Evolutionary conservation across 768 basidiomycete genomes (phyloP), one percentile per base, ranked within the genome.

Genomic region (Boletales sp.): DNA sequence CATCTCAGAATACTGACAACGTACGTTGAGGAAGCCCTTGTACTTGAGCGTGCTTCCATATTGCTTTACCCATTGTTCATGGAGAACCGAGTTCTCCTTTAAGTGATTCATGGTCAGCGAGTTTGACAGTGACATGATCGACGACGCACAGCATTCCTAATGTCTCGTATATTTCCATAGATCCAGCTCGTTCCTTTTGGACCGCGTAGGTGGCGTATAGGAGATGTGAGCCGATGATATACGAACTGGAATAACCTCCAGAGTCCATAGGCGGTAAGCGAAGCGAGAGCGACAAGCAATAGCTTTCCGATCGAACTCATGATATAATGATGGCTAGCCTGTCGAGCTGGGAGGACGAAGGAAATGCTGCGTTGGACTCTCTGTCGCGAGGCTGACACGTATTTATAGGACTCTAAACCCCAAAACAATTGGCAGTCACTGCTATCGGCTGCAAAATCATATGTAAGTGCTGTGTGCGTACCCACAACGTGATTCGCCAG

Each of bases 11-110:
- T 4, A 34, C 9, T 14, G 14, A 14, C 33, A 34, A 14, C 33
- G 14, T 11, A 34, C 33, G 9, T 34, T 34, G 14, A 34, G 2
- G 33, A 10, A 10, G 14, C 33, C 33, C 33, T 34, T 34, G 47
- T 44, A 60, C 15, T 28, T 39, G 8, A 37, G 35, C 12, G 35
- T 36, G 14, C 6, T 36, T 15, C 35, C 35, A n/a, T 36, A 36
- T 3, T 49, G 25, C 40, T 51, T 50, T 11, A 49, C 55, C 58
- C 58, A 60, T 46, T 49, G 14, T 44, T 57, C 58, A 8, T 50
- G 44, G 21, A 34, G 33, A 11, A 60, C 17, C 2, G 44, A 42
- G 18, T 46, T 32, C 12, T 57, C 50, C 54, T 51, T 28, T 15
- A 41, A 37, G 4, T 5, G 33, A 41, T n/a, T 6, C n/a, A 8